phyloP scores from a whole-genome alignment of 192 early-diverging fungal species.

The Umbelopsis sp. region DNA sequence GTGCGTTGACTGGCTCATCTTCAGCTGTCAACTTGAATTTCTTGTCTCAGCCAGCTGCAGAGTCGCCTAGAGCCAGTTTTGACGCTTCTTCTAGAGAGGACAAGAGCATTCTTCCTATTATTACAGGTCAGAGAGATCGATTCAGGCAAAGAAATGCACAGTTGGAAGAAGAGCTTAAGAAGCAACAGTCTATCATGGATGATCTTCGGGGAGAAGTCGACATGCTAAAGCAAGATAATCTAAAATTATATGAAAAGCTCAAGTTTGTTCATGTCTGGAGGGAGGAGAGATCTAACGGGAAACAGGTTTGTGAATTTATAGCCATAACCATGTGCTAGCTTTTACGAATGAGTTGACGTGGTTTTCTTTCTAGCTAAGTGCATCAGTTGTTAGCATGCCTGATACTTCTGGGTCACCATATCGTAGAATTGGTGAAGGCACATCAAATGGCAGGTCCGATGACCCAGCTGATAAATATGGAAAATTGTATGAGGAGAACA shows the following conservation, averaged over 20 bases:
- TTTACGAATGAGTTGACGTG: no score
- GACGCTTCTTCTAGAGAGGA: conserved; percentile 28
- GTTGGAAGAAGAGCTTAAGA: conserved; percentile 72
- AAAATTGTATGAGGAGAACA: conserved; percentile 80
- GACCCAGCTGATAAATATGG: conserved; percentile 71
- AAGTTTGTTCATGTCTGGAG: conserved; percentile 81
- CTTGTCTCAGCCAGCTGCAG: neutral
- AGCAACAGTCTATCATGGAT: conserved; percentile 45
- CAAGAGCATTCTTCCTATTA: conserved; percentile 75
- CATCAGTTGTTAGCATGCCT: conserved; percentile 27
- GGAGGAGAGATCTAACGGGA: conserved; percentile 30
- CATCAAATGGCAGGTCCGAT: conserved; percentile 29
- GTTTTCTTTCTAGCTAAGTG: conserved; percentile 22
- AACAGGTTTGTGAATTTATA: conserved; percentile 14
- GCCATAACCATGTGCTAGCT: neutral
- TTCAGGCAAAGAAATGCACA: conserved; percentile 89
- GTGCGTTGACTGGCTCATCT: neutral
- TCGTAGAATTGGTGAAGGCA: conserved; percentile 3
- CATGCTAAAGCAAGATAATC: conserved; percentile 77
- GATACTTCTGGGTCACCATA: conserved; percentile 19
- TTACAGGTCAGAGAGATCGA: conserved; percentile 87
- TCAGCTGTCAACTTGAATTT: conserved; percentile 18
- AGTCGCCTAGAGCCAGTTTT: neutral
- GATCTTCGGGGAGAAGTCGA: conserved; percentile 69
- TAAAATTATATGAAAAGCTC: conserved; percentile 89